phyloP scores from a whole-genome alignment of 306 rosid genomes.

The Hippophae tibetana region DNA sequence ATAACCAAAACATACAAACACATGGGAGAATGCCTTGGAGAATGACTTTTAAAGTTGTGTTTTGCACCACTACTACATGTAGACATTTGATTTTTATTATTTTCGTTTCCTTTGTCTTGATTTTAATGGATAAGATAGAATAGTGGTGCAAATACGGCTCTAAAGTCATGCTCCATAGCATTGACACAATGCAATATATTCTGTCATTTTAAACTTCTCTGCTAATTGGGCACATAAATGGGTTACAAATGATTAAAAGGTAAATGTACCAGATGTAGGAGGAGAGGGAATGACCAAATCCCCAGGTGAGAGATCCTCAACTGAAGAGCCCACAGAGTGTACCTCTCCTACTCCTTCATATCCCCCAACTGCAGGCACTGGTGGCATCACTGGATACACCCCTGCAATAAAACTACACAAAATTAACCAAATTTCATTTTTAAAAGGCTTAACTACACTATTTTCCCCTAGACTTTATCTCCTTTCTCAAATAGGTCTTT shows the following conservation, averaged over 20 bases:
- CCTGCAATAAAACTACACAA: conserved; percentile 24
- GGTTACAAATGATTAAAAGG: background rate
- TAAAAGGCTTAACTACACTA: background rate
- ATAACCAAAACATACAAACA: background rate
- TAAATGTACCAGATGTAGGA: conserved; percentile 57
- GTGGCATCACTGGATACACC: conserved; percentile 83
- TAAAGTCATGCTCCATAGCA: too few relatives aligned
- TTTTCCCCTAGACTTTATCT: too few relatives aligned
- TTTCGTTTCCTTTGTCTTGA: too few relatives aligned
- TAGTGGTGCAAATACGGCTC: too few relatives aligned
- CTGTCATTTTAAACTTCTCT: too few relatives aligned
- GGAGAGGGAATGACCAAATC: conserved; percentile 93
- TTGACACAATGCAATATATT: too few relatives aligned
- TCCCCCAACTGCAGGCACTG: conserved; percentile 85
- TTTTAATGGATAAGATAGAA: too few relatives aligned
- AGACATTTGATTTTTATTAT: too few relatives aligned
- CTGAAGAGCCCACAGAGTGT: conserved; percentile 52
- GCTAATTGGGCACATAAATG: background rate
- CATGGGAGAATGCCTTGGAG: too few relatives aligned
- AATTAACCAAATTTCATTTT: background rate
- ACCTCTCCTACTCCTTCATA: conserved; percentile 92
- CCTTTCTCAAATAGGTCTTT: too few relatives aligned
- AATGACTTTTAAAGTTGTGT: too few relatives aligned
- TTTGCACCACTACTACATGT: too few relatives aligned
- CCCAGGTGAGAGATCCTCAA: conserved; percentile 51